Evolutionary conservation across 495 filamentous ascomycete species (phyloP).

Genomic region (Aspergillus steynii): DNA sequence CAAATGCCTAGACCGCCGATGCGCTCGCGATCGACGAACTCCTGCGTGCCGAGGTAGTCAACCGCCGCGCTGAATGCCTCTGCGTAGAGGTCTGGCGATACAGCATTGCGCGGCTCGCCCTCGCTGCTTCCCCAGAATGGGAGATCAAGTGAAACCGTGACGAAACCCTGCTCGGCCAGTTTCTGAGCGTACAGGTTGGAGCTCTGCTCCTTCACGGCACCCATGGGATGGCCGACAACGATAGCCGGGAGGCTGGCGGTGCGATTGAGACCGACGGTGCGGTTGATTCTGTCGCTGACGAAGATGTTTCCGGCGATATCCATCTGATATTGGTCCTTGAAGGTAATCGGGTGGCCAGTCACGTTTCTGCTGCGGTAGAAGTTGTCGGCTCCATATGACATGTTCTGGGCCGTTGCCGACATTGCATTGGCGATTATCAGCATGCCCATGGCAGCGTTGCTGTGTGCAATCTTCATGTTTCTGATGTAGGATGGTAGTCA

Average conservation of each 20-base stretch:
- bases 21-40: conserved; percentile 33
- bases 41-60: conserved; percentile 33
- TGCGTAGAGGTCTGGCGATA: conserved; percentile 35
- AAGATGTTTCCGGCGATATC: conserved; percentile 27
- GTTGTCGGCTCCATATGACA: conserved; percentile 31
- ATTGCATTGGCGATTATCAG: neutral
- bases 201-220: conserved; percentile 44
- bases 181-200: conserved; percentile 35
- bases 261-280: conserved; percentile 11
- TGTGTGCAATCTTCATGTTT: too few relatives aligned
- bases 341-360: conserved; percentile 20
- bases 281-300: conserved; percentile 15
- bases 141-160: conserved; percentile 35
- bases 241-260: conserved; percentile 17
- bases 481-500: too few relatives aligned
- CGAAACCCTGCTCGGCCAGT: conserved; percentile 40
- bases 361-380: conserved; percentile 31
- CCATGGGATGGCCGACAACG: conserved; percentile 36
- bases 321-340: conserved; percentile 24
- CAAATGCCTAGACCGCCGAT: conserved; percentile 46
- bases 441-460: too few relatives aligned
- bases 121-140: conserved; percentile 37
- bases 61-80: conserved; percentile 42
- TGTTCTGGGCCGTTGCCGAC: conserved; percentile 27
- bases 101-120: conserved; percentile 37